phyloP scores from a whole-genome alignment of 2,329 filamentous ascomycete genomes.

The Geosmithia flava region DNA sequence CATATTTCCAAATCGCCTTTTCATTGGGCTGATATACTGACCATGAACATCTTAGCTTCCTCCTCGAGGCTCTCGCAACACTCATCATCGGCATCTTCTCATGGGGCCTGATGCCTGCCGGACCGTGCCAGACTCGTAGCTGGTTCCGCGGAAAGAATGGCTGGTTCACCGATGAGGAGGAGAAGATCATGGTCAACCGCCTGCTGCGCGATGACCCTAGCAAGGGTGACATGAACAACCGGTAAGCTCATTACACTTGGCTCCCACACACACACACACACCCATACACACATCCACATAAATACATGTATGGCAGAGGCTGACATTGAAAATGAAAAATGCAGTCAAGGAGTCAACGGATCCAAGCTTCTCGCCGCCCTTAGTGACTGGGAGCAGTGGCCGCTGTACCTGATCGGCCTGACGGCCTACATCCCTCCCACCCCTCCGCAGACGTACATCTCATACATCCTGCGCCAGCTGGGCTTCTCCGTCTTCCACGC shows the following conservation, averaged over 20 bases:
- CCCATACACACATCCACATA: slow-evolving; percentile 16
- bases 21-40: background rate
- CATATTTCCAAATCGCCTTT: background rate
- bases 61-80: slow-evolving; percentile 16
- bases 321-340: slow-evolving; percentile 5
- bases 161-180: slow-evolving; percentile 50
- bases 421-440: slow-evolving; percentile 29
- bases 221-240: slow-evolving; percentile 50
- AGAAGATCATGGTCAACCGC: slow-evolving; percentile 50
- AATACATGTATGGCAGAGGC: background rate
- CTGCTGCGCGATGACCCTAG: slow-evolving; percentile 47
- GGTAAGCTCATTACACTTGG: slow-evolving; percentile 13
- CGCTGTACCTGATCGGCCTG: slow-evolving; percentile 39
- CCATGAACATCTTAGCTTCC: slow-evolving; percentile 1
- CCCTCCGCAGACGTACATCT: slow-evolving; percentile 30
- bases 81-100: slow-evolving; percentile 28
- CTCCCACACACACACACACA: slow-evolving; percentile 16
- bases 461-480: slow-evolving; percentile 27
- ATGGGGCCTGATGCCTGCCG: slow-evolving; percentile 31
- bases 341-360: slow-evolving; percentile 1
- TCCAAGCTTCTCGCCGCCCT: slow-evolving; percentile 33
- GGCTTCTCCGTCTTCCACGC: slow-evolving; percentile 31
- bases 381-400: slow-evolving; percentile 50
- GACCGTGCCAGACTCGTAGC: slow-evolving; percentile 35
- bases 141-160: slow-evolving; percentile 46